A percentile compares a stretch with the other conserved stretches of the same genome.
Conservation (phyloP, 169 alveolate species). For the Cryptosporidium baileyi region DNA sequence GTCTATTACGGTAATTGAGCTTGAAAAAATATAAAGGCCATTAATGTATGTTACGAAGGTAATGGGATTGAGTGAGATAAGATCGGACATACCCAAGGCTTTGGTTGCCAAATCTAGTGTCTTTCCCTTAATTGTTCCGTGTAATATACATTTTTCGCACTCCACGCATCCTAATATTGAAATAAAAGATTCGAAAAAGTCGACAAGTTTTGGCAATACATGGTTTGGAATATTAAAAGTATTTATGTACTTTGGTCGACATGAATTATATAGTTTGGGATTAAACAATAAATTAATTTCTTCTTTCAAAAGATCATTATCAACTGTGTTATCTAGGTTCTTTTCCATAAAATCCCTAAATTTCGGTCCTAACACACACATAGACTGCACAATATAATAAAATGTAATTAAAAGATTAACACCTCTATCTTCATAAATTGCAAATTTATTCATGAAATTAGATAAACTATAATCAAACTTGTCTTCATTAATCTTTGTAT, state of each 20-base stretch:
- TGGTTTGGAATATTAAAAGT: background rate
- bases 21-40: constrained; percentile 47
- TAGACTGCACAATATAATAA: constrained; percentile 12
- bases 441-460: constrained; percentile 52
- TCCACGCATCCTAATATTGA: constrained; percentile 47
- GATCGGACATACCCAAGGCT: background rate
- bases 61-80: background rate
- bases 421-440: constrained; percentile 45
- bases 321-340: background rate
- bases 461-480: constrained; percentile 20
- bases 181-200: constrained; percentile 27
- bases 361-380: constrained; percentile 33
- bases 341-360: constrained; percentile 7
- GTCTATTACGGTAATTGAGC: constrained; percentile 40
- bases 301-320: background rate
- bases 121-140: constrained; percentile 55
- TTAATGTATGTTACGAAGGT: constrained; percentile 28
- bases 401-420: constrained; percentile 28
- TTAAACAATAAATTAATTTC: constrained; percentile 1
- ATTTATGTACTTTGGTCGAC: constrained; percentile 4
- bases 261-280: constrained; percentile 11
- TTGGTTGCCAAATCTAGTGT: constrained; percentile 39
- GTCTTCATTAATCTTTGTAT: constrained; percentile 9
- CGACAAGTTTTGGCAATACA: background rate
- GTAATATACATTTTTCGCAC: constrained; percentile 64